These are phyloP conservation scores for Platanthera zijinensis DNA, from an alignment of 106 monocot species.

Conservation along the genomic window DNA sequence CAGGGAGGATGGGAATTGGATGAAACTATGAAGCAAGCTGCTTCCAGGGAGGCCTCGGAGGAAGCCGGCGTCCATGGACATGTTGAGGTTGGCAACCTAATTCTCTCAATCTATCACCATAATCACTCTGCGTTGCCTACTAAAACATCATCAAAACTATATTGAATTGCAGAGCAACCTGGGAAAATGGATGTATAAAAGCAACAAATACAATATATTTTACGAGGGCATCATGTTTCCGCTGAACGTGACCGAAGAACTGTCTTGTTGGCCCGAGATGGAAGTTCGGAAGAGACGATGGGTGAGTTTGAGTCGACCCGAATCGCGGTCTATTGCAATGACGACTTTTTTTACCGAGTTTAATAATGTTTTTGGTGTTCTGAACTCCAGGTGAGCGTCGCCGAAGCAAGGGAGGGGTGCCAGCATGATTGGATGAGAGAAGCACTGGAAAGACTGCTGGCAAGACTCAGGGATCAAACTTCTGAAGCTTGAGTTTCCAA, in stretches of 20 bases:
- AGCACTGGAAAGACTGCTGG: constrained; percentile 28
- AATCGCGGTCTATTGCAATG: background rate
- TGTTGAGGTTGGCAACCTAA: constrained; percentile 19
- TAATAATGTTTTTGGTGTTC: background rate
- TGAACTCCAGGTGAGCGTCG: constrained; percentile 21
- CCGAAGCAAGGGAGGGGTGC: constrained; percentile 31
- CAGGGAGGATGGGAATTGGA: constrained; percentile 60
- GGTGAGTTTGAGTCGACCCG: constrained; percentile 19
- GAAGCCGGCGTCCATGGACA: constrained; percentile 51
- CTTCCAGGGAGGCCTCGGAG: constrained; percentile 41
- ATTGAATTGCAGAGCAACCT: constrained; percentile 23
- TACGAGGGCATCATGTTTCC: constrained; percentile 64
- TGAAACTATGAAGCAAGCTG: constrained; percentile 38
- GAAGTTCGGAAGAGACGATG: constrained; percentile 39
- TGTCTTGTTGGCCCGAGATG: constrained; percentile 47
- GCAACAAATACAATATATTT: constrained; percentile 26
- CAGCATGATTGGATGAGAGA: constrained; percentile 43
- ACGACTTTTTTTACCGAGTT: background rate
- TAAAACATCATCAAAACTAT: background rate
- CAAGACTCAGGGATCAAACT: constrained; percentile 3
- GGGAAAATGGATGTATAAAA: constrained; percentile 57
- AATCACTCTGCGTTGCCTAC: background rate
- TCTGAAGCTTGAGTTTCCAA: background rate
- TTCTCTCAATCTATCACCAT: background rate
- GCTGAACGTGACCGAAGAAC: constrained; percentile 44